Evolutionary conservation across 2,329 filamentous ascomycete genomes (phyloP), one percentile per base, ranked within the genome.

Genomic region (Paecilomyces variotii): DNA sequence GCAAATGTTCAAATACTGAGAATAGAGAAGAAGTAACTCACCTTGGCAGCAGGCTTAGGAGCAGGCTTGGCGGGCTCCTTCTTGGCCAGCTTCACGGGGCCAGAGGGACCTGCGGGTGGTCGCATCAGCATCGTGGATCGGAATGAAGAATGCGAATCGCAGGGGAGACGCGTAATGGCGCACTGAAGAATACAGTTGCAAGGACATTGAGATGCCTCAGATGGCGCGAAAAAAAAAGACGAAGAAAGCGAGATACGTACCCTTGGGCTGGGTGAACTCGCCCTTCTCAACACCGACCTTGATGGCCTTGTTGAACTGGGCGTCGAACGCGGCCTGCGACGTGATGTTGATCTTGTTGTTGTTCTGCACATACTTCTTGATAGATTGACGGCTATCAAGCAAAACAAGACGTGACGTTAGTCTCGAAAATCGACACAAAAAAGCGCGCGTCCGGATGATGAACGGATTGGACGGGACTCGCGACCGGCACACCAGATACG

Each of bases 61-160:
- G 35, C 35, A 57, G 72, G 59, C 58, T 84, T 82, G 35, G 35
- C 35, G 57, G 72, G 59, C 58, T 84, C 82, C 81, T 91, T 91
- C 86, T 93, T 93, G 60, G 88, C 88, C 61, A 96, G 87, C 87
- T 96, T 96, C 77, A 94, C 91, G 66, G 90, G 89, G 61, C 91
- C 91, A 63, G 91, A 96, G 60, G 90, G 83, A 69, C 89, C 88
- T 91, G 60, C 56, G 39, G 56, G 26, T 19, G 57, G 60, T 67
- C 64, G 67, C 64, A 70, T 75, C 62, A 74, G 69, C 53, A 26
- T 26, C 35, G 24, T 28, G 51, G n/a, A 57, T 57, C 24, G 45
- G 28, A 53, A 26, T 6, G 12, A 45, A 45, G 32, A 27, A 25
- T 10, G 50, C 24, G 27, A 27, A 52, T 12, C 1, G 24, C 25